phyloP scores from a whole-genome alignment of 129 eudicot genomes.

The Flaveria trinervia region DNA sequence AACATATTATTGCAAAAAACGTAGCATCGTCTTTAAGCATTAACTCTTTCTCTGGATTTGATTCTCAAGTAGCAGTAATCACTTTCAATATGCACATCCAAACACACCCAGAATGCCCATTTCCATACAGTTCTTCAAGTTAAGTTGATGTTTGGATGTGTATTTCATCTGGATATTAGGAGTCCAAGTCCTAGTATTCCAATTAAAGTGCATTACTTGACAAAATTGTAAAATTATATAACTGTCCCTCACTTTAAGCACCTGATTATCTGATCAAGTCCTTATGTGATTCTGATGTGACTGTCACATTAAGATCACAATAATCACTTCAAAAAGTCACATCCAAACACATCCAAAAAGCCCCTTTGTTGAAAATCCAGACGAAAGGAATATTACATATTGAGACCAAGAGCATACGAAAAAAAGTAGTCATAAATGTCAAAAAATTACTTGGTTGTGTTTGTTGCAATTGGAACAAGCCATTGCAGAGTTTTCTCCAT shows the following conservation, averaged over 20 bases:
- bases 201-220: not conserved
- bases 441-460: constrained; percentile 82
- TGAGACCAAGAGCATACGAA: not conserved
- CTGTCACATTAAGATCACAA: not conserved
- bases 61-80: not conserved
- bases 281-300: not conserved
- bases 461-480: constrained; percentile 97
- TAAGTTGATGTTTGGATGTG: not conserved
- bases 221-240: not conserved
- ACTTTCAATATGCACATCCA: not conserved
- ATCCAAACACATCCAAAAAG: not conserved
- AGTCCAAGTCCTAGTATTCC: no score
- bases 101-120: not conserved
- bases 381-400: not conserved
- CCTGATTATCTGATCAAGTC: not conserved
- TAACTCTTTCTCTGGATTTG: not conserved
- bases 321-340: not conserved
- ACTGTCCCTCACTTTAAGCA: no score
- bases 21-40: not conserved
- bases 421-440: constrained; percentile 8
- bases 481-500: constrained; percentile 97
- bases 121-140: not conserved
- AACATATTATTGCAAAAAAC: not conserved
- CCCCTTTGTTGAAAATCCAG: not conserved
- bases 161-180: not conserved